Percentiles rank a stretch among this genome's conserved stretches.
Evolutionary conservation across 805 yeast genomes (phyloP).

Genomic region (Torulaspora franciscae): DNA sequence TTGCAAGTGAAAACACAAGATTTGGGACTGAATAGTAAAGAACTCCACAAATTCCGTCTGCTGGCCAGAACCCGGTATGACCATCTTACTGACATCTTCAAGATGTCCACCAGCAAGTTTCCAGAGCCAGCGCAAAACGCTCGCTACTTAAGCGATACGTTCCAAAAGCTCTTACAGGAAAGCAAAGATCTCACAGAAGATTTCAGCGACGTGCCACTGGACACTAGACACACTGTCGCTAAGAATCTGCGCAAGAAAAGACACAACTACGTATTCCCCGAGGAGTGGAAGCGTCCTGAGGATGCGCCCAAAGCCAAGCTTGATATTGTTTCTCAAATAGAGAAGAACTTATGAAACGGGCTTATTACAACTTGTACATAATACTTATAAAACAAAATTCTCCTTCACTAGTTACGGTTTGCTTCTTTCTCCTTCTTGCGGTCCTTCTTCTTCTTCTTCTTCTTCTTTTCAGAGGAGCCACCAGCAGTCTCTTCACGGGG

Average conservation of each 20-base stretch:
- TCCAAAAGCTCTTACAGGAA: slow-evolving; percentile 57
- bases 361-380: slow-evolving; percentile 4
- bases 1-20: slow-evolving; percentile 50
- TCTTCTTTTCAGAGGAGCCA: slow-evolving; percentile 38
- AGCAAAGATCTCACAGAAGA: slow-evolving; percentile 58
- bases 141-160: slow-evolving; percentile 58
- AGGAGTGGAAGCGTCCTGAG: slow-evolving; percentile 71
- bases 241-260: slow-evolving; percentile 42
- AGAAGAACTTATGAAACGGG: slow-evolving; percentile 8
- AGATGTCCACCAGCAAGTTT: slow-evolving; percentile 59
- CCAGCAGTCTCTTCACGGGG: slow-evolving; percentile 33
- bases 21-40: slow-evolving; percentile 47
- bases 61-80: slow-evolving; percentile 77
- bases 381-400: background rate
- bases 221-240: slow-evolving; percentile 59
- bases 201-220: slow-evolving; percentile 76
- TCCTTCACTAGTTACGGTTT: background rate
- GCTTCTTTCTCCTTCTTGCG: slow-evolving; percentile 39
- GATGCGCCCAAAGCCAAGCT: slow-evolving; percentile 52
- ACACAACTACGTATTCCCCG: slow-evolving; percentile 56
- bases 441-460: slow-evolving; percentile 51
- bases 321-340: slow-evolving; percentile 19
- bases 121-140: slow-evolving; percentile 84
- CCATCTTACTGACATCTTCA: slow-evolving; percentile 51
- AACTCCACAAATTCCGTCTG: slow-evolving; percentile 69